These are phyloP conservation scores for Hagleromyces aurorensis DNA, from an alignment of 805 yeast genomes.

Conservation along the genomic window DNA sequence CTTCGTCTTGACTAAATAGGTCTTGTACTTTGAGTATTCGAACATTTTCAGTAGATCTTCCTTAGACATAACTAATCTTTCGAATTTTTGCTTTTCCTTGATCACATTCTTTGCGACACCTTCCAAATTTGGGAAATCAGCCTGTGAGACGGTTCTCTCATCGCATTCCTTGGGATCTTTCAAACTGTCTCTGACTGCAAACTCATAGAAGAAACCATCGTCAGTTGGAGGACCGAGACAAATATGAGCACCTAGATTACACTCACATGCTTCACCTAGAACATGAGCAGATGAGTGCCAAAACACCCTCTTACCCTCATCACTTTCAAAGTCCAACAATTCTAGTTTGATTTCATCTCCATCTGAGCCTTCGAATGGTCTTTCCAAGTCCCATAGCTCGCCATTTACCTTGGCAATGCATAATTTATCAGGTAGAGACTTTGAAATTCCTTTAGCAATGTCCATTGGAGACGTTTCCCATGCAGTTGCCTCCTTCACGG, in stretches of 20 bases:
- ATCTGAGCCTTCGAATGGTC: slow-evolving; percentile 72
- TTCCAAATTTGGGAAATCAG: slow-evolving; percentile 80
- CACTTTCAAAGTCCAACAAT: slow-evolving; percentile 82
- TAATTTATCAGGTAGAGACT: slow-evolving; percentile 80
- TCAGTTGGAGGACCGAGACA: slow-evolving; percentile 95
- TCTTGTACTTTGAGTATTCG: slow-evolving; percentile 91
- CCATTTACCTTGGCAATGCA: slow-evolving; percentile 90
- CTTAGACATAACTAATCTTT: slow-evolving; percentile 85
- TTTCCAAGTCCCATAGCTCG: slow-evolving; percentile 86
- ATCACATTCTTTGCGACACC: slow-evolving; percentile 81
- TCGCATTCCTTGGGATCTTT: slow-evolving; percentile 49
- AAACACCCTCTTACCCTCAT: slow-evolving; percentile 93
- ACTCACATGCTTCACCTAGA: slow-evolving; percentile 95
- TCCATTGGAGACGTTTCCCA: slow-evolving; percentile 89
- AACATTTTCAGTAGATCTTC: slow-evolving; percentile 91
- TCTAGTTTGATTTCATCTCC: slow-evolving; percentile 42
- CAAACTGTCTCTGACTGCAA: slow-evolving; percentile 49
- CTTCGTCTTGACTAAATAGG: slow-evolving; percentile 74
- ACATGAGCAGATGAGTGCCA: slow-evolving; percentile 99
- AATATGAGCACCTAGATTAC: slow-evolving; percentile 90
- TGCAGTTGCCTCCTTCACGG: slow-evolving; percentile 65
- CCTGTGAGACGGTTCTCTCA: slow-evolving; percentile 65
- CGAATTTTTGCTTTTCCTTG: slow-evolving; percentile 92
- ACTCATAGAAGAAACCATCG: slow-evolving; percentile 96
- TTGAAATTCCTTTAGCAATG: slow-evolving; percentile 77